These are phyloP conservation scores for Cruciata laevipes DNA, from an alignment of 257 asterid species.

Conservation along the genomic window DNA sequence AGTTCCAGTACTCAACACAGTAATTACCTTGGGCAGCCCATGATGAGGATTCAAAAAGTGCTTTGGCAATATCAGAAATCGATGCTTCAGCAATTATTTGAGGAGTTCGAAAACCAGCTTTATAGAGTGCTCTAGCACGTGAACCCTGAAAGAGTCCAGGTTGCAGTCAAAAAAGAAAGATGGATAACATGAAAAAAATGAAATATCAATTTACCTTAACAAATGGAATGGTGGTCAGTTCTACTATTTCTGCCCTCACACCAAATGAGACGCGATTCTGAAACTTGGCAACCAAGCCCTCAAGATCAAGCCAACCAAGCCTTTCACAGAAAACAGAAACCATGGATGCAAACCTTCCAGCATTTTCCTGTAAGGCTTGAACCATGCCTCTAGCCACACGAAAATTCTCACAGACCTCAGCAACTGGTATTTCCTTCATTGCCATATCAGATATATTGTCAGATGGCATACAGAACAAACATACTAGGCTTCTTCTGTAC, in stretches of 20 bases:
- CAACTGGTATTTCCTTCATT: constrained; percentile 73
- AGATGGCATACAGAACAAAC: background rate
- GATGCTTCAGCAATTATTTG: constrained; percentile 97
- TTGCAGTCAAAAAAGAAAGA: constrained; percentile 20
- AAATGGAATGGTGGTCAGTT: constrained; percentile 88
- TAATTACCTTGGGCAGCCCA: constrained; percentile 65
- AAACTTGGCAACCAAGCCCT: constrained; percentile 79
- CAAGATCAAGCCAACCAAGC: constrained; percentile 98
- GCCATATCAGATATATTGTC: constrained; percentile 19
- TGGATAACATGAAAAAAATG: constrained; percentile 14
- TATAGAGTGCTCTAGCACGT: constrained; percentile 96
- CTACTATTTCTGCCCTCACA: constrained; percentile 95
- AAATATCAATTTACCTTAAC: constrained; percentile 51
- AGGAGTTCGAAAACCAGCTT: constrained; percentile 91
- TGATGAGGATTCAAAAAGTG: constrained; percentile 79
- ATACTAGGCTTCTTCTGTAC: background rate
- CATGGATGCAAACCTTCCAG: constrained; percentile 99
- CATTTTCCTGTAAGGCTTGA: constrained; percentile 96
- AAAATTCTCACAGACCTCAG: constrained; percentile 78
- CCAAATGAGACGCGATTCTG: constrained; percentile 98
- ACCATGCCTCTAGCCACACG: constrained; percentile 99
- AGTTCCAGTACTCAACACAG: constrained; percentile 8
- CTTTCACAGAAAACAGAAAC: constrained; percentile 97
- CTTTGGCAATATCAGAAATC: constrained; percentile 78
- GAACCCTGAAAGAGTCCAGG: constrained; percentile 57